Conservation (phyloP, 371 early-diverging fungal species). For the Apophysomyces elegans region DNA sequence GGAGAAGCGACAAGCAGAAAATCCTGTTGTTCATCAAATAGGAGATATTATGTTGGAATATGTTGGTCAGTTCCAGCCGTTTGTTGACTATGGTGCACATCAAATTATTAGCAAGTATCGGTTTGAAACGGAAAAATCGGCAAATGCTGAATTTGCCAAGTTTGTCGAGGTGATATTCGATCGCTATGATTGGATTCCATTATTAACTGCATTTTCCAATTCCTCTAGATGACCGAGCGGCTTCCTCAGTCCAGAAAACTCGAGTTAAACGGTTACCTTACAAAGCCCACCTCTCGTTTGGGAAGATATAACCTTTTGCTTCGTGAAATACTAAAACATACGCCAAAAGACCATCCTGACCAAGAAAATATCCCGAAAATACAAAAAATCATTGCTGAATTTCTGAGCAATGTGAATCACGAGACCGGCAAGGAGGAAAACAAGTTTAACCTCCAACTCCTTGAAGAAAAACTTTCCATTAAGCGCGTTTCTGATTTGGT, state of each 20-base stretch:
- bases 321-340: conserved; percentile 83
- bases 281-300: conserved; percentile 84
- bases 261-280: conserved; percentile 81
- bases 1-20: conserved; percentile 71
- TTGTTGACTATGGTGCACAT: conserved; percentile 88
- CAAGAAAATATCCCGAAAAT: conserved; percentile 65
- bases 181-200: not conserved
- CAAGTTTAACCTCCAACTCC: conserved; percentile 35
- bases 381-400: conserved; percentile 68
- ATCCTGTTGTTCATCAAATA: conserved; percentile 73
- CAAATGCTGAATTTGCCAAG: conserved; percentile 68
- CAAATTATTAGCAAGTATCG: conserved; percentile 84
- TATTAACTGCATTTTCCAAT: not conserved
- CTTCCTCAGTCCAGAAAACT: conserved; percentile 82
- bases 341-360: conserved; percentile 83
- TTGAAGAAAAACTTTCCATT: conserved; percentile 24
- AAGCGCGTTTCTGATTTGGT: conserved; percentile 18
- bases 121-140: conserved; percentile 78
- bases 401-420: conserved; percentile 74
- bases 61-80: conserved; percentile 76
- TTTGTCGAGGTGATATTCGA: conserved; percentile 67
- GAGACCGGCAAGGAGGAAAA: conserved; percentile 85
- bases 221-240: conserved; percentile 65
- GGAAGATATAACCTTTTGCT: conserved; percentile 90
- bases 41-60: conserved; percentile 86